These are phyloP conservation scores for Neurospora terricola DNA, from an alignment of 495 filamentous ascomycete species.

Conservation along the genomic window DNA sequence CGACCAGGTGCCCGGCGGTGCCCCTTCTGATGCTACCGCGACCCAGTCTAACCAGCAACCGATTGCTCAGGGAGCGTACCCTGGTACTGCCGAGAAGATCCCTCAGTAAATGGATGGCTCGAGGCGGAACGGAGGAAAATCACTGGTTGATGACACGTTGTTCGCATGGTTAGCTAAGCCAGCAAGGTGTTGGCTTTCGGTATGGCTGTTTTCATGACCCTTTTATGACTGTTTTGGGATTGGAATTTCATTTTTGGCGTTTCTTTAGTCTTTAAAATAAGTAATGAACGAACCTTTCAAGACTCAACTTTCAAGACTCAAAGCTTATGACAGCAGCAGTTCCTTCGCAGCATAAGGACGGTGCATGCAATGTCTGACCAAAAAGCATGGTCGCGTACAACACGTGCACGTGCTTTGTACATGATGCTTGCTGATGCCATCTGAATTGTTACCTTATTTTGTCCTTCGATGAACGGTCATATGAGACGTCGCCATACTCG, in stretches of 20 bases:
- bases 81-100: neutral
- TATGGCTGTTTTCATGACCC: neutral
- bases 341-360: neutral
- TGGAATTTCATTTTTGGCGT: neutral
- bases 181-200: neutral
- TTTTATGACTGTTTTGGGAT: neutral
- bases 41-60: constrained; percentile 6
- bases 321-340: neutral
- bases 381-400: neutral
- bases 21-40: constrained; percentile 4
- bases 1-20: constrained; percentile 7
- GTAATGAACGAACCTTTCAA: neutral
- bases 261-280: neutral
- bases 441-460: neutral
- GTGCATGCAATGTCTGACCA: neutral
- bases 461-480: neutral
- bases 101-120: neutral
- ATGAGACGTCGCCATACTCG: neutral
- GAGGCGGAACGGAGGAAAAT: neutral
- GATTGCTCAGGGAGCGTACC: neutral
- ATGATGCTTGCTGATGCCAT: neutral
- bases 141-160: neutral
- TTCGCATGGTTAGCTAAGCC: neutral
- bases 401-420: neutral
- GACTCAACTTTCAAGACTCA: no score